phyloP scores from a whole-genome alignment of 2,329 filamentous ascomycete genomes.

The Aspergillus flavus region DNA sequence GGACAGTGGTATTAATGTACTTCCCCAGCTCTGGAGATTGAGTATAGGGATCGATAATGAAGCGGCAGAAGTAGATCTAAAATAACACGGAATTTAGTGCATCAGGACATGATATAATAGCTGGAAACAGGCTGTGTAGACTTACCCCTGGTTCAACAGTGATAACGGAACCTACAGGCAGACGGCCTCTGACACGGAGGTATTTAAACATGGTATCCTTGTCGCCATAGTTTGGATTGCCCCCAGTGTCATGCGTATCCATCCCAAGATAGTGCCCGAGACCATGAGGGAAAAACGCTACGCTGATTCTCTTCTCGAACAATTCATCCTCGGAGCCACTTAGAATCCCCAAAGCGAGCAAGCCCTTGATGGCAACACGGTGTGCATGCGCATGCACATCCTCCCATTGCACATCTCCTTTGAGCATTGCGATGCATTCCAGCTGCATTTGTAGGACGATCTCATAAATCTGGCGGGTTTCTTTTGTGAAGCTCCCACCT shows the following conservation, averaged over 20 bases:
- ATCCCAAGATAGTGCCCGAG: slow-evolving; percentile 89
- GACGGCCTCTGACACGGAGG: slow-evolving; percentile 72
- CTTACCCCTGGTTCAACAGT: slow-evolving; percentile 91
- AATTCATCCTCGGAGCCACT: slow-evolving; percentile 70
- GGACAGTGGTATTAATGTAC: slow-evolving; percentile 73
- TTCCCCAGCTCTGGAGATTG: slow-evolving; percentile 70
- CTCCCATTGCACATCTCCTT: slow-evolving; percentile 70
- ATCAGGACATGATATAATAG: background rate
- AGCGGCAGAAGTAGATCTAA: slow-evolving; percentile 85
- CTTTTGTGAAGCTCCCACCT: slow-evolving; percentile 67
- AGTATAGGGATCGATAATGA: slow-evolving; percentile 81
- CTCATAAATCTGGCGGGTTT: slow-evolving; percentile 73
- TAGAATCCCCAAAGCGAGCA: slow-evolving; percentile 73
- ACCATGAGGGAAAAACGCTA: slow-evolving; percentile 90
- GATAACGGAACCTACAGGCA: slow-evolving; percentile 80
- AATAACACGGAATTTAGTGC: background rate
- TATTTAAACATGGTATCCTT: slow-evolving; percentile 84
- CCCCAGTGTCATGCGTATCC: slow-evolving; percentile 87
- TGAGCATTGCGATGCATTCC: slow-evolving; percentile 68
- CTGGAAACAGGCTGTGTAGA: slow-evolving; percentile 19
- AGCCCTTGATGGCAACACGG: slow-evolving; percentile 69
- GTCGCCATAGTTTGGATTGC: slow-evolving; percentile 76
- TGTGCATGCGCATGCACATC: slow-evolving; percentile 74
- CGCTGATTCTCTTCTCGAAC: slow-evolving; percentile 74
- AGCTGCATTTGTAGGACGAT: slow-evolving; percentile 81